Base-by-base conservation (phyloP, 306 rosid species). In the Calophaca sinica region DNA sequence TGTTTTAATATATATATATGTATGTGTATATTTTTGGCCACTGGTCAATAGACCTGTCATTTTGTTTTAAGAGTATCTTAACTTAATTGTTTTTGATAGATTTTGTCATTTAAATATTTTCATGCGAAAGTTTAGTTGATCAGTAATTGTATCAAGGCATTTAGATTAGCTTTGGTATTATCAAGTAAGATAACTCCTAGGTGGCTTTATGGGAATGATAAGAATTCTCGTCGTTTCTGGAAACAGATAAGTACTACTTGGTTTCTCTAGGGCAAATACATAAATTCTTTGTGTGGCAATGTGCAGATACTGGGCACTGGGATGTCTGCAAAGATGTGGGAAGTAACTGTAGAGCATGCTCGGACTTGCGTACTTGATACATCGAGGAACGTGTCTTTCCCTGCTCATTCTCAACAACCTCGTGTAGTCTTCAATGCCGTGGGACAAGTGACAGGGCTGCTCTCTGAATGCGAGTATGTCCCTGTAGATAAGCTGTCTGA, bases 321-420 rank as follows among this genome's bases (percentile, higher is more conserved):
- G 63, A 96, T 96, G 99, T 92, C 99, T 35, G 85, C 99, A 59
- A 96, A 96, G 89, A 96, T 96, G 98, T 96, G 99, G 98, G 99
- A 96, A 75, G 86, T 88, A 74, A 92, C 96, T 2, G 85, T 90
- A 74, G 97, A 94, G 80, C 99, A 94, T 87, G 97, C 99, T 52
- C 86, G 91, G 77, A 94, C 91, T 65, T 94, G 99, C 55, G 72
- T 80, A 62, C 83, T 88, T 31, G 97, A 90, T 72, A 64, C 74
- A 49, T 78, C 74, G 72, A 78, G 85, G 70, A 75, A 57, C 46
- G 31, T 92, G 62, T 84, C 90, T 81, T 71, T 71, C 74, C 86
- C 90, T 73, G 66, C 82, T 13, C 42, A 72, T 76, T 86, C 89
- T 68, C 88, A 87, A 63, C 85, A 75, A 84, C 72, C 87, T 63